Evolutionary conservation across 192 early-diverging fungal genomes (phyloP).

Genomic region (Podila horticola): DNA sequence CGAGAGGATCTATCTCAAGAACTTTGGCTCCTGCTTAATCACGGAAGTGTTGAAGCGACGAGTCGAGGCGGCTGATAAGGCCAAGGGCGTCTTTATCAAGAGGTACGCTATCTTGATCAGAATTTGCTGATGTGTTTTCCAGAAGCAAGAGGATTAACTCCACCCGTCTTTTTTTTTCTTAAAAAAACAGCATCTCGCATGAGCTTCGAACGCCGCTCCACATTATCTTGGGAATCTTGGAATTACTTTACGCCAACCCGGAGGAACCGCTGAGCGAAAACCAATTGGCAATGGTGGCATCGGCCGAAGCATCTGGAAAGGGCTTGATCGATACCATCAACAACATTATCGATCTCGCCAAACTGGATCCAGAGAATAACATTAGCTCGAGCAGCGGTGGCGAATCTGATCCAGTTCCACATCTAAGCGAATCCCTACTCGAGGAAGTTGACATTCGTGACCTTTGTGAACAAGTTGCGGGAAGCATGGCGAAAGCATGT

Average conservation of each 20-base stretch:
- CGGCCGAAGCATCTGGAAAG: slow-evolving; percentile 52
- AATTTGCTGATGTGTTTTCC: background rate
- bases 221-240: slow-evolving; percentile 59
- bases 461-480: slow-evolving; percentile 34
- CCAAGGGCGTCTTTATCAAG: slow-evolving; percentile 60
- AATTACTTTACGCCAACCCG: slow-evolving; percentile 45
- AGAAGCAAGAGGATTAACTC: background rate
- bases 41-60: slow-evolving; percentile 52
- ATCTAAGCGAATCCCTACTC: slow-evolving; percentile 9
- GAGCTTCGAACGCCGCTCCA: slow-evolving; percentile 66
- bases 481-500: slow-evolving; percentile 21
- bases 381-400: background rate
- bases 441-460: slow-evolving; percentile 34
- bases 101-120: slow-evolving; percentile 6
- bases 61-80: slow-evolving; percentile 59
- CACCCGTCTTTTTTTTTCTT: background rate
- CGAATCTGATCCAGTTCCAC: background rate
- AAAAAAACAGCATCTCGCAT: slow-evolving; percentile 54
- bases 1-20: slow-evolving; percentile 55
- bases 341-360: slow-evolving; percentile 33
- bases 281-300: slow-evolving; percentile 45
- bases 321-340: slow-evolving; percentile 32
- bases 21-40: slow-evolving; percentile 59
- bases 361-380: slow-evolving; percentile 26
- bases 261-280: slow-evolving; percentile 19